phyloP scores from a whole-genome alignment of 1,139 yeast genomes.

The Debaryomyces fabryi region DNA sequence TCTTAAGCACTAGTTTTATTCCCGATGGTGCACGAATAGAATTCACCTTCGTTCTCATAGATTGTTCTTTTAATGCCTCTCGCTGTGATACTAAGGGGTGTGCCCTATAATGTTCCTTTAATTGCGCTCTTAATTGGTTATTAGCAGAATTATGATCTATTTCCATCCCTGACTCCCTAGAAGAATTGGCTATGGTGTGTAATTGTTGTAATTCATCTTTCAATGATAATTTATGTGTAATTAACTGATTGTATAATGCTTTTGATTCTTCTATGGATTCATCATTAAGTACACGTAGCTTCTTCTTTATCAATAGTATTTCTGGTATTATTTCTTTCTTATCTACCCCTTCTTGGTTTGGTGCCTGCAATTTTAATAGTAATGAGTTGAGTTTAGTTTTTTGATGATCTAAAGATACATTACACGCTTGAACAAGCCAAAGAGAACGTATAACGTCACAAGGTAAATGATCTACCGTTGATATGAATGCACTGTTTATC shows the following conservation, averaged over 20 bases:
- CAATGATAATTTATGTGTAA: slow-evolving; percentile 33
- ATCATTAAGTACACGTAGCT: slow-evolving; percentile 17
- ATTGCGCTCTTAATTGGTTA: slow-evolving; percentile 32
- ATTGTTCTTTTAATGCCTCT: slow-evolving; percentile 42
- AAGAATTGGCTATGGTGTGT: slow-evolving; percentile 17
- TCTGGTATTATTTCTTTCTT: slow-evolving; percentile 13
- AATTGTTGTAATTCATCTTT: slow-evolving; percentile 36
- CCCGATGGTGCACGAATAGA: slow-evolving; percentile 17
- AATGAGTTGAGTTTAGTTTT: slow-evolving; percentile 22
- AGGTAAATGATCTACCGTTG: slow-evolving; percentile 51
- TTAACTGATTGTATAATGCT: slow-evolving; percentile 38
- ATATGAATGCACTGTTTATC: slow-evolving; percentile 42
- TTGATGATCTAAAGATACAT: slow-evolving; percentile 30
- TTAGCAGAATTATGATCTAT: slow-evolving; percentile 16
- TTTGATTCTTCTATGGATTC: slow-evolving; percentile 41
- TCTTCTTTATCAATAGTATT: slow-evolving; percentile 15
- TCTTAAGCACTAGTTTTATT: slow-evolving; percentile 32
- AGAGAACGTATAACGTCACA: slow-evolving; percentile 48
- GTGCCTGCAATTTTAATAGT: slow-evolving; percentile 16
- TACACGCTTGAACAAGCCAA: slow-evolving; percentile 49
- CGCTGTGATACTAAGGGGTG: slow-evolving; percentile 43
- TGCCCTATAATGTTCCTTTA: slow-evolving; percentile 37
- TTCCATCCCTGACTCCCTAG: slow-evolving; percentile 8
- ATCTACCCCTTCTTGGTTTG: slow-evolving; percentile 4
- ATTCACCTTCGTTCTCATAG: slow-evolving; percentile 15